phyloP scores from a whole-genome alignment of 2,329 filamentous ascomycete species.

The Botryotinia calthae region DNA sequence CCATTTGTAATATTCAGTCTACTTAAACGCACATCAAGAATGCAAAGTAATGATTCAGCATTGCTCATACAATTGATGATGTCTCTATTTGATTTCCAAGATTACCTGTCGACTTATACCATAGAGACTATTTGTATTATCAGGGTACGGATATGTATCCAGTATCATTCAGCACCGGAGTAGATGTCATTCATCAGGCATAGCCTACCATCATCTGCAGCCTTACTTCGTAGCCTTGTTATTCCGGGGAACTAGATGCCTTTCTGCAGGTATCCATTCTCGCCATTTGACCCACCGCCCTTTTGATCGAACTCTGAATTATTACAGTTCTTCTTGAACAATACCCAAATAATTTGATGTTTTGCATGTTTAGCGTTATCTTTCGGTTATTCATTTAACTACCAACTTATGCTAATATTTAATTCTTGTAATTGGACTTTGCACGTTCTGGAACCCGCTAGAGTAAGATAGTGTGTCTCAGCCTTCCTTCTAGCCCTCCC shows the following conservation, averaged over 20 bases:
- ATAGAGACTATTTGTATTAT: background rate
- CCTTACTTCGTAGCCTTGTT: background rate
- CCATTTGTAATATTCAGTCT: background rate
- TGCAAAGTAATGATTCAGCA: background rate
- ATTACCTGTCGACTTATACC: background rate
- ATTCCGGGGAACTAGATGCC: background rate
- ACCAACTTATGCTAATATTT: background rate
- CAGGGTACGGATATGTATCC: background rate
- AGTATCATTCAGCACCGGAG: background rate
- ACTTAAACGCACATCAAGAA: background rate
- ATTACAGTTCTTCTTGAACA: background rate
- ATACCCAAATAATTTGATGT: background rate
- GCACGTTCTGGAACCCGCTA: background rate
- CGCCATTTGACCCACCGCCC: background rate
- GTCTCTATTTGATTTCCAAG: background rate
- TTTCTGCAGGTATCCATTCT: background rate
- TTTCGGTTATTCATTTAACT: background rate
- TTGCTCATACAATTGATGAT: background rate
- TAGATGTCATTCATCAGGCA: background rate
- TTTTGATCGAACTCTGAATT: background rate
- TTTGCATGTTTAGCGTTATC: background rate
- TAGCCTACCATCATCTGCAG: background rate
- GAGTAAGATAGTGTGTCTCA: conserved; percentile 10
- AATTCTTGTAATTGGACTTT: background rate
- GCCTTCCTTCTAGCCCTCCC: conserved; percentile 26